Evolutionary conservation across 768 basidiomycete species (phyloP), one percentile per base, ranked within the genome.

Genomic region (Suillus cothurnatus): DNA sequence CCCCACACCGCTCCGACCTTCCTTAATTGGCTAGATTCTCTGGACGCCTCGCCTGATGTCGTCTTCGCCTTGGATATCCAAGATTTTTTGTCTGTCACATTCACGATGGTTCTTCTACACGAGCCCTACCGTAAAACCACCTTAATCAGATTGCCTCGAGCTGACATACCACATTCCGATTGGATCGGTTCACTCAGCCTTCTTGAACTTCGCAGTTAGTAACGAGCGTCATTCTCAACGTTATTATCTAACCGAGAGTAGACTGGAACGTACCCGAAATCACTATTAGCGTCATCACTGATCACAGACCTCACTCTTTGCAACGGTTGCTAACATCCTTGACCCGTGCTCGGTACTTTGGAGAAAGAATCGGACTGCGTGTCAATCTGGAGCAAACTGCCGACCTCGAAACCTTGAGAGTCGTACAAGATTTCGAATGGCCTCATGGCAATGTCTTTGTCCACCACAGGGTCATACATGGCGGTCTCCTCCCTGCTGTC

Each of bases 321-420:
- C 71, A 70, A 17, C 88, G 94, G 14, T 81, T 95, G 0, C 73
- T 95, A 12, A 65, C 72, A 19, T 95, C 94, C 0, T 79, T 94
- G 3, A 76, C 79, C 14, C 73, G 68, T 5, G 85, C 86, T 6
- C 77, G 81, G 43, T 93, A 88, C 70, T 93, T 86, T 67, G 92
- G 92, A 3, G 91, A 94, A 75, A 73, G 71, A 19, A 74, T 92
- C n/a, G 69, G 82, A 64, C 69, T 94, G 21, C 82, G 88, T 4
- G 79, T 95, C 65, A 90, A 93, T 71, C 75, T 94, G 71, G 94
- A 95, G 68, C 90, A 92, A 71, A 86, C 89, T 6, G 82, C 90
- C 21, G 90, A 93, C 67, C 55, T 70, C 0, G 82, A 85, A 62
- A 94, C 94, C 0, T 76, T 87, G 63, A 72, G 73, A 15, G 72